These are phyloP conservation scores for Aciculosporium take DNA, from an alignment of 2,329 filamentous ascomycete genomes.

Conservation along the genomic window DNA sequence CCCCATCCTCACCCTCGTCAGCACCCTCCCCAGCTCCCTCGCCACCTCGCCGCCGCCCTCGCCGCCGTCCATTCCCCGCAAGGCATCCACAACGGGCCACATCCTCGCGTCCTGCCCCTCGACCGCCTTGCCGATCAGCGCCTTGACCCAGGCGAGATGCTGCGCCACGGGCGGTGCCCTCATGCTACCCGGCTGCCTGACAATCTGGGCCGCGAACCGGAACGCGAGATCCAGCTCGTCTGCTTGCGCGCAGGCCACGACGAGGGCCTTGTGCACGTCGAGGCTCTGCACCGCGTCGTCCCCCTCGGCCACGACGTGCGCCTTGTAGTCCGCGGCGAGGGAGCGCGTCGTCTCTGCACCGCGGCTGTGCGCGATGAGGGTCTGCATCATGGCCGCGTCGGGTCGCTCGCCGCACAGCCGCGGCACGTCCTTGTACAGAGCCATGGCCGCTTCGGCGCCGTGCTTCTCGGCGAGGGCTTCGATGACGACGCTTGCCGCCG, in stretches of 20 bases:
- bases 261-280: slow-evolving; percentile 14
- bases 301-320: slow-evolving; percentile 8
- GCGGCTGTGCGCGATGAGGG: slow-evolving; percentile 17
- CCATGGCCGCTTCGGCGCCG: slow-evolving; percentile 18
- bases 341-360: slow-evolving; percentile 12
- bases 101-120: slow-evolving; percentile 18
- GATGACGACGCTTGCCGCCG: slow-evolving; percentile 19
- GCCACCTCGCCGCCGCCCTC: slow-evolving; percentile 9
- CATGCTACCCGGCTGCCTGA: not conserved
- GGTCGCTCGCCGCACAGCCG: slow-evolving; percentile 16
- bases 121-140: slow-evolving; percentile 15
- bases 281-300: slow-evolving; percentile 7
- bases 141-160: slow-evolving; percentile 14
- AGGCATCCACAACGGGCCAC: slow-evolving; percentile 19
- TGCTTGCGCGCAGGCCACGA: slow-evolving; percentile 15
- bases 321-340: slow-evolving; percentile 18
- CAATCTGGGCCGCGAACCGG: slow-evolving; percentile 14
- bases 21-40: slow-evolving; percentile 12
- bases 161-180: not conserved
- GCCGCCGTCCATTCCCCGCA: too few relatives aligned
- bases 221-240: slow-evolving; percentile 21
- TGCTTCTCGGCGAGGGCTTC: slow-evolving; percentile 18
- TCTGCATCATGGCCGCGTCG: slow-evolving; percentile 14
- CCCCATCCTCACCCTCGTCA: slow-evolving; percentile 13
- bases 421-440: slow-evolving; percentile 18